A percentile compares a stretch with the other conserved stretches of the same genome.
Evolutionary conservation across 768 basidiomycete species (phyloP).

Genomic region (Mrakia gelida): DNA sequence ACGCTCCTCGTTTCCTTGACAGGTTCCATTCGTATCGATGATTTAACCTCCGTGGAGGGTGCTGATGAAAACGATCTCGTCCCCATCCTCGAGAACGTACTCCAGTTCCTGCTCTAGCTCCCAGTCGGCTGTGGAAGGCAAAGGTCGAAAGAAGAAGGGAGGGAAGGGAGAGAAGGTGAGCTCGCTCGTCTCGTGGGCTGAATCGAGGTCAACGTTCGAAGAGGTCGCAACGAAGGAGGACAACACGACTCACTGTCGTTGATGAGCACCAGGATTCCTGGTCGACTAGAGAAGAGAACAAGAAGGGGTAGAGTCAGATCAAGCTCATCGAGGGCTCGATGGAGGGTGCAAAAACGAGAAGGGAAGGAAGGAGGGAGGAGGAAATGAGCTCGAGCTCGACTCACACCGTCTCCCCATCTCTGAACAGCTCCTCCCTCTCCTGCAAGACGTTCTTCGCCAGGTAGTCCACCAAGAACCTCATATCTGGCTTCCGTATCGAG

Average conservation of each 20-base stretch:
- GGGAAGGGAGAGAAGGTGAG: background rate
- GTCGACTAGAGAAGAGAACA: slow-evolving; percentile 57
- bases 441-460: slow-evolving; percentile 71
- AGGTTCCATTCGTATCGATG: too few relatives aligned
- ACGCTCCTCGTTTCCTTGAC: too few relatives aligned
- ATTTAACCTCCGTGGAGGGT: slow-evolving; percentile 82
- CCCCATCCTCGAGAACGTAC: slow-evolving; percentile 67
- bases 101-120: slow-evolving; percentile 92
- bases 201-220: too few relatives aligned
- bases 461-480: slow-evolving; percentile 73
- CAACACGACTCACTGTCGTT: slow-evolving; percentile 58
- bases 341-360: too few relatives aligned
- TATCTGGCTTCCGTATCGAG: slow-evolving; percentile 52
- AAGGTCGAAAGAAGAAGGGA: background rate
- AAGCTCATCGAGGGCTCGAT: background rate
- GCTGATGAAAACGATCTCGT: slow-evolving; percentile 94
- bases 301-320: background rate
- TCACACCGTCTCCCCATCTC: slow-evolving; percentile 81
- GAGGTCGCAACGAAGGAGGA: background rate
- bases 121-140: slow-evolving; percentile 64
- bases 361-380: background rate
- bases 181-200: background rate
- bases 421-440: slow-evolving; percentile 82
- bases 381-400: slow-evolving; percentile 43
- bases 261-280: slow-evolving; percentile 92